Conservation (phyloP, 495 filamentous ascomycete genomes). For the Schizothecium vesticola region DNA sequence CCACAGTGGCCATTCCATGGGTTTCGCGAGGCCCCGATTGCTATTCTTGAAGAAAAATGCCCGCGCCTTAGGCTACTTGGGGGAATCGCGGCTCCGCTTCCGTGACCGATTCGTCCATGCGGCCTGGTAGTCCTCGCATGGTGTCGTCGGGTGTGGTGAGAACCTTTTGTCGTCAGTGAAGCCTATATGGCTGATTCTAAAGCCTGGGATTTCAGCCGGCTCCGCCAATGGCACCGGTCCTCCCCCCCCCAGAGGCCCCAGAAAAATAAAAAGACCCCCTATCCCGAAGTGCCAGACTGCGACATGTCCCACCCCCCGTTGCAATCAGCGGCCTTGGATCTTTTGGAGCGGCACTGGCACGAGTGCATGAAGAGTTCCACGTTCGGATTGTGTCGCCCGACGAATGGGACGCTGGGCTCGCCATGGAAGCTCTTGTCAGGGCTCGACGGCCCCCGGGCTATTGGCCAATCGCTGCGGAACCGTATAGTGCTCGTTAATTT, state of each 20-base stretch:
- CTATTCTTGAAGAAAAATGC: background rate
- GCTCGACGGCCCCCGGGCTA: background rate
- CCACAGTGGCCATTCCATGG: no score
- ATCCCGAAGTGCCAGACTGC: background rate
- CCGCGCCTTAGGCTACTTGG: background rate
- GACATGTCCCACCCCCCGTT: background rate
- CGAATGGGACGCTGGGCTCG: slow-evolving; percentile 6
- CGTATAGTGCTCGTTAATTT: slow-evolving; percentile 14
- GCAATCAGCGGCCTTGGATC: background rate
- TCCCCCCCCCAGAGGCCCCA: background rate
- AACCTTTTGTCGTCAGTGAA: background rate
- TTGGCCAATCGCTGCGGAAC: background rate
- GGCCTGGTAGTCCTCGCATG: background rate
- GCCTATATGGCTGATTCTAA: slow-evolving; percentile 4
- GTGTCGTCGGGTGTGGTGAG: background rate
- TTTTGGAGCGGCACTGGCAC: background rate
- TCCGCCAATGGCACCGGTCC: slow-evolving; percentile 14
- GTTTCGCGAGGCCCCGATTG: background rate
- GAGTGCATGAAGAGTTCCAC: slow-evolving; percentile 5
- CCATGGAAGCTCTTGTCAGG: background rate
- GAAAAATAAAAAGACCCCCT: background rate
- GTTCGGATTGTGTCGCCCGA: background rate
- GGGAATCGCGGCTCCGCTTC: slow-evolving; percentile 2
- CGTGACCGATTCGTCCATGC: slow-evolving; percentile 15
- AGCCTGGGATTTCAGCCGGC: slow-evolving; percentile 11